These are phyloP conservation scores for Capronia coronata DNA, from an alignment of 2,329 filamentous ascomycete genomes.

Conservation along the genomic window DNA sequence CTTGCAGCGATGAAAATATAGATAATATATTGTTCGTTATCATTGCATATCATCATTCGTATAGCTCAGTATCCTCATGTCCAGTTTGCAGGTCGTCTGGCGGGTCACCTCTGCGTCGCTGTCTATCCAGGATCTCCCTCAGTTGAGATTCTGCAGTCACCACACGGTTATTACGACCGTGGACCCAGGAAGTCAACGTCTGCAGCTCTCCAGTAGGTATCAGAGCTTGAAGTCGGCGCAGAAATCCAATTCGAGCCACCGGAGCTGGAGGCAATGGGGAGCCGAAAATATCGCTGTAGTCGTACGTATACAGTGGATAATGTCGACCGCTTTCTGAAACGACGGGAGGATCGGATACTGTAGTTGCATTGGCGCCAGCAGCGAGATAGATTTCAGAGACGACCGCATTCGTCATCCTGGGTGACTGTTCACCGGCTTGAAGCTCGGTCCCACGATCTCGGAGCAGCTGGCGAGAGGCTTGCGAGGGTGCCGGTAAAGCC, in stretches of 20 bases:
- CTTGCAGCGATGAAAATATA: too few relatives aligned
- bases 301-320: conserved; percentile 25
- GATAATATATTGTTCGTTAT: too few relatives aligned
- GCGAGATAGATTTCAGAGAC: conserved; percentile 27
- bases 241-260: conserved; percentile 5
- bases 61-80: conserved; percentile 13
- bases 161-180: conserved; percentile 7
- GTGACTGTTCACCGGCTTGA: conserved; percentile 1
- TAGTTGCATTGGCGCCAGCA: conserved; percentile 23
- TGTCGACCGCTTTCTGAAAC: conserved; percentile 23
- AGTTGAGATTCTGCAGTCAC: conserved; percentile 22
- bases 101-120: conserved; percentile 3
- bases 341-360: conserved; percentile 18
- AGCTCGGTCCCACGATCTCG: background rate
- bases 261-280: conserved; percentile 3
- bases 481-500: background rate
- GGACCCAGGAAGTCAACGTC: conserved; percentile 14
- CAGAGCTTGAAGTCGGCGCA: conserved; percentile 13
- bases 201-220: conserved; percentile 11
- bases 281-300: conserved; percentile 23
- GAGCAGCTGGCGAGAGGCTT: conserved; percentile 12
- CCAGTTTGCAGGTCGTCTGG: background rate
- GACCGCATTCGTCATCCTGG: conserved; percentile 20
- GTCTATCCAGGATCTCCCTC: conserved; percentile 19
- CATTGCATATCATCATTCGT: conserved; percentile 4